Conservation (phyloP, 495 filamentous ascomycete species). For the Polyplosphaeria fusca region DNA sequence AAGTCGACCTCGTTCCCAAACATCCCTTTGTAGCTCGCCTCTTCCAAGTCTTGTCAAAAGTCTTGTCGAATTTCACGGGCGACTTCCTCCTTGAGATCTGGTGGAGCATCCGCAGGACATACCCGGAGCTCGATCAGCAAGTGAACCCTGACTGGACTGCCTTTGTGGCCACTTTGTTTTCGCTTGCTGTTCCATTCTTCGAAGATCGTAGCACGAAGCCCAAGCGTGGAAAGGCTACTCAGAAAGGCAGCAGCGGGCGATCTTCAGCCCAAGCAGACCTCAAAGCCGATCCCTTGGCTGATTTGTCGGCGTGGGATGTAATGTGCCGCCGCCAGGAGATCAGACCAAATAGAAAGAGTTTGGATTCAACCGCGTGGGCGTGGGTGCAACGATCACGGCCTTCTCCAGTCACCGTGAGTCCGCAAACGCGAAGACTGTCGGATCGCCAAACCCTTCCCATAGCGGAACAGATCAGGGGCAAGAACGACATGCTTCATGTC, state of each 20-base stretch:
- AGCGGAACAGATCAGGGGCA: slow-evolving; percentile 8
- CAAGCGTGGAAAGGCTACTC: slow-evolving; percentile 3
- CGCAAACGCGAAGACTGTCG: slow-evolving; percentile 1
- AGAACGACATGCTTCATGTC: slow-evolving; percentile 11
- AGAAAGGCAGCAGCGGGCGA: slow-evolving; percentile 3
- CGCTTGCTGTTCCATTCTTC: slow-evolving; percentile 46
- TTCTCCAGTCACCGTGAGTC: slow-evolving; percentile 14
- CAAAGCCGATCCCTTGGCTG: neutral
- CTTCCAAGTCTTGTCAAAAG: slow-evolving; percentile 15
- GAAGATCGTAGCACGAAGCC: slow-evolving; percentile 28
- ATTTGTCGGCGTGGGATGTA: slow-evolving; percentile 16
- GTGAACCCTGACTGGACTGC: slow-evolving; percentile 74
- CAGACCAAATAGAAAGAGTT: slow-evolving; percentile 13
- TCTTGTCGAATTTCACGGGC: slow-evolving; percentile 48
- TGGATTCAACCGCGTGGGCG: slow-evolving; percentile 24
- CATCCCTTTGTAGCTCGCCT: slow-evolving; percentile 16
- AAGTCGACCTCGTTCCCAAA: slow-evolving; percentile 17
- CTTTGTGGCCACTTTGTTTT: slow-evolving; percentile 67
- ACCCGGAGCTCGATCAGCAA: slow-evolving; percentile 46
- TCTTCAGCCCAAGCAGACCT: slow-evolving; percentile 3
- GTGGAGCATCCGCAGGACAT: slow-evolving; percentile 74
- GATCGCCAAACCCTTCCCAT: neutral
- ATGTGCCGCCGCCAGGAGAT: slow-evolving; percentile 20
- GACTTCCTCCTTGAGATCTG: slow-evolving; percentile 67
- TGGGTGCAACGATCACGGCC: slow-evolving; percentile 23